Conservation (phyloP, 257 asterid species). For the Solanum etuberosum region DNA sequence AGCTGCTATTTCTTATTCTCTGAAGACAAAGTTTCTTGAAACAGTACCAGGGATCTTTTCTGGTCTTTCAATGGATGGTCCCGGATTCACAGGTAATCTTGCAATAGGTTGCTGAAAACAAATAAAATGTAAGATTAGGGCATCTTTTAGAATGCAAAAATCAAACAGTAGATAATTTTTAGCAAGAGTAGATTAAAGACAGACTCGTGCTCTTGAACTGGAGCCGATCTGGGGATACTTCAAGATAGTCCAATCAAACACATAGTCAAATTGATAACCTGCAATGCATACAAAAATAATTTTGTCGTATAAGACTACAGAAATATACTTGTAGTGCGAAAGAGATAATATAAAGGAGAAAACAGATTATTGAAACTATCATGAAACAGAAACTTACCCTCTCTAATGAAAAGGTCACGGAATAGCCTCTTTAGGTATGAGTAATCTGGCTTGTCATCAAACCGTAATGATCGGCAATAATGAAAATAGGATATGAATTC, state of each 20-base stretch:
- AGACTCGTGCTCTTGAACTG: slow-evolving; percentile 52
- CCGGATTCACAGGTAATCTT: slow-evolving; percentile 44
- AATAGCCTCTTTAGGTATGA: slow-evolving; percentile 79
- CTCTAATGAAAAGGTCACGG: slow-evolving; percentile 76
- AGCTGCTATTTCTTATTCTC: not conserved
- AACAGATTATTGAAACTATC: not conserved
- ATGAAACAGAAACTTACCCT: slow-evolving; percentile 29
- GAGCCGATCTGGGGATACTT: slow-evolving; percentile 80
- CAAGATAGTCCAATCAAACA: slow-evolving; percentile 88
- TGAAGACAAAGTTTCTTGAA: not conserved
- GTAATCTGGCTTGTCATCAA: slow-evolving; percentile 89
- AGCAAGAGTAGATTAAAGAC: not conserved
- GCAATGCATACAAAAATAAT: slow-evolving; percentile 1
- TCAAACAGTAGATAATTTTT: not conserved
- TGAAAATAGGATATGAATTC: slow-evolving; percentile 86
- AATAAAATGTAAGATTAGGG: not conserved
- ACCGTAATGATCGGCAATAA: slow-evolving; percentile 85
- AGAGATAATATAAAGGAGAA: not conserved
- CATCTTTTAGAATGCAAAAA: not conserved
- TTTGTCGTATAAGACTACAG: not conserved
- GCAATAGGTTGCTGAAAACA: slow-evolving; percentile 45
- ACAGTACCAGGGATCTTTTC: slow-evolving; percentile 60
- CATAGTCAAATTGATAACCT: slow-evolving; percentile 84
- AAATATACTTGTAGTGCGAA: not conserved
- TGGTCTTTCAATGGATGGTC: slow-evolving; percentile 49